These are phyloP conservation scores for Diaporthe amygdali DNA, from an alignment of 2,329 filamentous ascomycete species.

Conservation along the genomic window DNA sequence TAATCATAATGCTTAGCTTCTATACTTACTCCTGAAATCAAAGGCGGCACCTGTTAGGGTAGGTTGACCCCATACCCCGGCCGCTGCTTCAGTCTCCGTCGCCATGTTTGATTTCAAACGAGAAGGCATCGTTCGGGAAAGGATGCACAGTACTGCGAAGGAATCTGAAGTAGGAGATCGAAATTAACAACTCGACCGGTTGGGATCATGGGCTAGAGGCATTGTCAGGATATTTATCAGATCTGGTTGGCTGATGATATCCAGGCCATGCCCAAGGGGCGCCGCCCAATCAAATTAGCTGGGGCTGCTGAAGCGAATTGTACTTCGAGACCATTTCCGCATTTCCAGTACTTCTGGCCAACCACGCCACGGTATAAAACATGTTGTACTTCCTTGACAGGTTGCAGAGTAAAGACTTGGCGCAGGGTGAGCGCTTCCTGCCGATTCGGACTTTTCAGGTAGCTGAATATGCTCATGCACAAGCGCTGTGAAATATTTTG, in stretches of 20 bases:
- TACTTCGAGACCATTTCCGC: neutral
- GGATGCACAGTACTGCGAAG: too few species aligned
- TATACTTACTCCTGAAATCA: constrained; percentile 19
- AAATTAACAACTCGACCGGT: neutral
- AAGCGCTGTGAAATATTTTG: neutral
- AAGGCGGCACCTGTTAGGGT: constrained; percentile 12
- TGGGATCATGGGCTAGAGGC: too few species aligned
- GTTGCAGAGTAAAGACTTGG: neutral
- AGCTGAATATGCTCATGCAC: too few species aligned
- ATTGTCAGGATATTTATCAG: neutral
- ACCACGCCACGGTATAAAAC: neutral
- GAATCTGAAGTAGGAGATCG: neutral
- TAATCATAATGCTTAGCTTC: neutral
- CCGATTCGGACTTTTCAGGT: neutral
- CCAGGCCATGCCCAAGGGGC: neutral
- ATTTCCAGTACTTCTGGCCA: neutral
- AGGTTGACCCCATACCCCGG: constrained; percentile 7
- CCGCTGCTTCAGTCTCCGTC: neutral
- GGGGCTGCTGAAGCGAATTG: neutral
- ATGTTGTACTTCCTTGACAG: neutral
- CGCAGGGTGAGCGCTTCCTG: neutral
- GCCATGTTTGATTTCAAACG: neutral
- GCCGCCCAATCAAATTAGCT: neutral
- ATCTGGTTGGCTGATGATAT: neutral
- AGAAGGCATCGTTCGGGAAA: too few species aligned